phyloP scores from a whole-genome alignment of 345 rosid genomes.

The Syzygium jambos region DNA sequence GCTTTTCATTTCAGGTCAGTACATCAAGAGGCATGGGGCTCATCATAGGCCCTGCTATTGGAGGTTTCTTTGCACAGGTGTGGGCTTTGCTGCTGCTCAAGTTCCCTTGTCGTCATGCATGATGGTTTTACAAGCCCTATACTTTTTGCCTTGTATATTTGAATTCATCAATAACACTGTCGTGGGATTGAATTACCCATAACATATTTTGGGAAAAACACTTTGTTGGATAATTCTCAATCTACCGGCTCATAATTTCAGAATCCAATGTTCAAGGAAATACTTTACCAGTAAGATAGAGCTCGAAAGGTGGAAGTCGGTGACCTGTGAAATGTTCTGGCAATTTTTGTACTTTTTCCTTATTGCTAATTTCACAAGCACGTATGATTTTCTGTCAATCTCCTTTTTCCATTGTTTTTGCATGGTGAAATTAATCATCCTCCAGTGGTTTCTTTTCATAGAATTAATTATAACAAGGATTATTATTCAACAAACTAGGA shows the following conservation, averaged over 20 bases:
- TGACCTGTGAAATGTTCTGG: neutral
- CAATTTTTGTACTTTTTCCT: neutral
- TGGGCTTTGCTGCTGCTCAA: neutral
- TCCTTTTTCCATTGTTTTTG: neutral
- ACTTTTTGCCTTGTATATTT: neutral
- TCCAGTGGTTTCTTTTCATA: neutral
- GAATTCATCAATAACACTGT: neutral
- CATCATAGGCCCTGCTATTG: slow-evolving; percentile 15
- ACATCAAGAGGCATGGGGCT: slow-evolving; percentile 18
- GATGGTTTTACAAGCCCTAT: neutral
- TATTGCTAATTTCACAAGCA: neutral
- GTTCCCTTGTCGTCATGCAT: neutral
- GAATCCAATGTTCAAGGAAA: neutral
- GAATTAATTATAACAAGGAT: neutral
- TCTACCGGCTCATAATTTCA: neutral
- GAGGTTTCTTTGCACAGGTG: slow-evolving; percentile 16
- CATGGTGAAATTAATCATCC: neutral
- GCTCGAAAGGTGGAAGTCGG: neutral
- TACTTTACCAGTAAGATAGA: neutral
- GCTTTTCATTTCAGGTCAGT: slow-evolving; percentile 8
- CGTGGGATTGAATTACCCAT: neutral
- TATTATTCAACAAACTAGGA: neutral
- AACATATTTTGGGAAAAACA: neutral
- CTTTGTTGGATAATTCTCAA: neutral
- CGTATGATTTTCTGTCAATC: neutral